Evolutionary conservation across 495 filamentous ascomycete species (phyloP).

Genomic region (Trichoderma asperelloides): DNA sequence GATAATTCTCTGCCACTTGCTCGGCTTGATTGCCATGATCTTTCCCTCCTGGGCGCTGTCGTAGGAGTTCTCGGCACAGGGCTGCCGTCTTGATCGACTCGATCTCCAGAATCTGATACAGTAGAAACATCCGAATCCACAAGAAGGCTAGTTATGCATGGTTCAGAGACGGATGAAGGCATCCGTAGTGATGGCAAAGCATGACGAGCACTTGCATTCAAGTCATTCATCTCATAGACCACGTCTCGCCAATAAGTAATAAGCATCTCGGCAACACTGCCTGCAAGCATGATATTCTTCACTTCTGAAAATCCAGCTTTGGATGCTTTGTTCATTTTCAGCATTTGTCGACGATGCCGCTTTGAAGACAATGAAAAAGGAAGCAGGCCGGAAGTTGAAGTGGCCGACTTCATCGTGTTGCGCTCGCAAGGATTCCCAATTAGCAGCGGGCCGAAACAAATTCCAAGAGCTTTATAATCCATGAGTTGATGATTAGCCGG

Average conservation of each 20-base stretch:
- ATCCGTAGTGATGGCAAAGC: neutral
- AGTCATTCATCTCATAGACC: slow-evolving; percentile 41
- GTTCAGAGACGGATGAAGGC: neutral
- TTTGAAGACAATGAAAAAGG: slow-evolving; percentile 28
- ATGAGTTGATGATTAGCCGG: slow-evolving; percentile 40
- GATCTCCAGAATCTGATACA: neutral
- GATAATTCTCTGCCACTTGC: neutral
- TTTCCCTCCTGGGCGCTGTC: neutral
- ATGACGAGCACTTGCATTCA: slow-evolving; percentile 16
- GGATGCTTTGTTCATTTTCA: slow-evolving; percentile 15
- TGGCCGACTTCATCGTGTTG: slow-evolving; percentile 30
- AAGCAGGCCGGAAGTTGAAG: slow-evolving; percentile 28
- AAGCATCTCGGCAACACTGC: slow-evolving; percentile 48
- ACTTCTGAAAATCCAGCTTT: slow-evolving; percentile 12
- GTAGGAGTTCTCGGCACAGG: neutral
- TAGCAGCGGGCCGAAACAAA: slow-evolving; percentile 56
- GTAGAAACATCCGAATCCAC: neutral
- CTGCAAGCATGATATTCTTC: slow-evolving; percentile 44
- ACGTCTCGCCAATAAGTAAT: slow-evolving; percentile 51
- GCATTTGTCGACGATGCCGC: slow-evolving; percentile 24
- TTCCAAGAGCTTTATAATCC: slow-evolving; percentile 53
- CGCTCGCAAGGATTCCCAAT: slow-evolving; percentile 45
- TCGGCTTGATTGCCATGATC: neutral
- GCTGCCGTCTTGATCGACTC: neutral
- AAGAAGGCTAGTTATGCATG: neutral